phyloP scores from a whole-genome alignment of 306 rosid species.

The Arachis stenosperma region DNA sequence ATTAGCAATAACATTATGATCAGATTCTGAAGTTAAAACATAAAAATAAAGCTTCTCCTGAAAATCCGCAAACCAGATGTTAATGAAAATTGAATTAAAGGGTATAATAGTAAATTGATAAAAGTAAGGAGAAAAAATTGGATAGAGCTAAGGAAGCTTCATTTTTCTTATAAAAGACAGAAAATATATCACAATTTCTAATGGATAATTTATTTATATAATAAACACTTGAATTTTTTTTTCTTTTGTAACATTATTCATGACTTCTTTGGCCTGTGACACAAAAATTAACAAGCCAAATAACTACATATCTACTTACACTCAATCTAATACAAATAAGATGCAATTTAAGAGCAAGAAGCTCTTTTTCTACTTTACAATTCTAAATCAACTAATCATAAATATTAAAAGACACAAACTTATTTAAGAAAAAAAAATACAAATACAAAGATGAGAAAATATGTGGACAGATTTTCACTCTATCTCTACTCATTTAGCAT shows the following conservation, averaged over 20 bases:
- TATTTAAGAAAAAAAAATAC: too few relatives aligned
- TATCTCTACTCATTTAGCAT: too few relatives aligned
- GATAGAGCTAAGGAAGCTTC: not conserved
- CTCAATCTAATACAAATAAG: too few relatives aligned
- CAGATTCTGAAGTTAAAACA: not conserved
- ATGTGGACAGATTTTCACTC: too few relatives aligned
- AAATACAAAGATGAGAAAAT: too few relatives aligned
- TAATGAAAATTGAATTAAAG: not conserved
- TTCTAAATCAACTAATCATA: not conserved
- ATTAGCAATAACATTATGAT: not conserved
- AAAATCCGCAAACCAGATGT: not conserved
- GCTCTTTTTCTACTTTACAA: not conserved
- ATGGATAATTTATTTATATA: not conserved
- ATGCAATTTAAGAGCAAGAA: not conserved
- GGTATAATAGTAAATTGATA: not conserved
- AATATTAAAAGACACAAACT: not conserved
- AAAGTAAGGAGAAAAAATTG: not conserved
- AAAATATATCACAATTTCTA: not conserved
- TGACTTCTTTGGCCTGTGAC: slow-evolving; percentile 23
- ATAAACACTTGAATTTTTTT: not conserved
- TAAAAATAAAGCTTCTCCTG: not conserved
- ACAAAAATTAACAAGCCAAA: slow-evolving; percentile 29
- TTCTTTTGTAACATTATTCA: not conserved
- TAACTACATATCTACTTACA: not conserved
- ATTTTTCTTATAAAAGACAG: not conserved